These are phyloP conservation scores for Silene vulgaris DNA, from an alignment of 179 eudicot genomes.

Conservation along the genomic window DNA sequence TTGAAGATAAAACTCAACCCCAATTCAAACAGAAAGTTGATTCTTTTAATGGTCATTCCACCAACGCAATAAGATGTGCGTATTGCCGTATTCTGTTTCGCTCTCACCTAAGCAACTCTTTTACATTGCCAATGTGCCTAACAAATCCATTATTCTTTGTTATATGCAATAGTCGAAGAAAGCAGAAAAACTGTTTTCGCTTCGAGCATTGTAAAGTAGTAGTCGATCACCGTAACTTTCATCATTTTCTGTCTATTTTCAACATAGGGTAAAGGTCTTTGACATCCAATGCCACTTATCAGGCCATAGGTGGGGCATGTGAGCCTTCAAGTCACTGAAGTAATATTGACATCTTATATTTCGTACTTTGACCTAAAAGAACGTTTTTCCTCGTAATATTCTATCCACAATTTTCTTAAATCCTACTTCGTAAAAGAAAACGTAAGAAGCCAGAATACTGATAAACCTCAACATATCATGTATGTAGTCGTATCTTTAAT, in stretches of 20 bases:
- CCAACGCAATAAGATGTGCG: neutral
- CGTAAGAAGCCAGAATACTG: neutral
- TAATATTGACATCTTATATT: neutral
- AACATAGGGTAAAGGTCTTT: neutral
- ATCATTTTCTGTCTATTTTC: neutral
- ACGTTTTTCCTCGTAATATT: neutral
- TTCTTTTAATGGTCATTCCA: too few species aligned
- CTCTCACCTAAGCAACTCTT: too few species aligned
- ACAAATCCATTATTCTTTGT: too few species aligned
- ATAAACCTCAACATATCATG: neutral
- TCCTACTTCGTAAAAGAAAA: too few species aligned
- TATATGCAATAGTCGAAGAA: too few species aligned
- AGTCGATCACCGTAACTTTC: neutral
- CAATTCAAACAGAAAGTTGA: neutral
- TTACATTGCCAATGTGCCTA: too few species aligned
- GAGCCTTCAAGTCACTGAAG: neutral
- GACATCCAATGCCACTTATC: neutral
- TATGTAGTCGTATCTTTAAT: too few species aligned
- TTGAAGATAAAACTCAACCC: neutral
- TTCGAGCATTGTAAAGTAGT: neutral
- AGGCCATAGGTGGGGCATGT: neutral
- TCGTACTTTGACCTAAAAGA: neutral
- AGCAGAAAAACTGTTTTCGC: too few species aligned
- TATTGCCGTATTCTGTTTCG: too few species aligned
- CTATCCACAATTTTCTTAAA: neutral